Evolutionary conservation across 345 rosid genomes (phyloP).

Genomic region (Raphanus raphanistrum): DNA sequence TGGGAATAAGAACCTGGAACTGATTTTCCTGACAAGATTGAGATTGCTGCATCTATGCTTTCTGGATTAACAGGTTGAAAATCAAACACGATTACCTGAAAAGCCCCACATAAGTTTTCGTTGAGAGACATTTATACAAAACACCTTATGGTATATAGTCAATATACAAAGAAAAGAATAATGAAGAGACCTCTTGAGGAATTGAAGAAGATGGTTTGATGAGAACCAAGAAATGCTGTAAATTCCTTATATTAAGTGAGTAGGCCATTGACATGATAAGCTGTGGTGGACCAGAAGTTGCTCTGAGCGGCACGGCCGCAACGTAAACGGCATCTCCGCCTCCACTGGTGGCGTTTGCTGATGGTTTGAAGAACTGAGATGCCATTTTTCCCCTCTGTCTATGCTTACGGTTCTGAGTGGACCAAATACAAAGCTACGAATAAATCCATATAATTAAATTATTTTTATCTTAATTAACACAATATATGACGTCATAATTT

Average conservation of each 20-base stretch:
- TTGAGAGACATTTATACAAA: neutral
- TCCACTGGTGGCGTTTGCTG: conserved; percentile 22
- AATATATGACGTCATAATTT: conserved; percentile 16
- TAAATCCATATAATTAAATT: neutral
- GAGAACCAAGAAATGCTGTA: conserved; percentile 65
- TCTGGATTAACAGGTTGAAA: conserved; percentile 38
- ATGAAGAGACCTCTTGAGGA: conserved; percentile 18
- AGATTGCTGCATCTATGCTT: conserved; percentile 34
- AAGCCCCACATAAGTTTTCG: neutral
- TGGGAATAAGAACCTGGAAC: conserved; percentile 37
- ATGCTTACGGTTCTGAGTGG: neutral
- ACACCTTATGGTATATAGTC: neutral
- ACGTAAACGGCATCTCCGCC: conserved; percentile 59
- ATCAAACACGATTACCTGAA: conserved; percentile 38
- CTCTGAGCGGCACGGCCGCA: conserved; percentile 60
- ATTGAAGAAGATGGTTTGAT: conserved; percentile 37
- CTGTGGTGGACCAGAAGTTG: conserved; percentile 59
- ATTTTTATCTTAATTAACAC: neutral
- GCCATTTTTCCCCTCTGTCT: conserved; percentile 28
- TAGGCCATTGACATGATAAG: conserved; percentile 56
- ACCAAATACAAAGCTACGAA: conserved; percentile 10
- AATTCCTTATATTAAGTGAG: conserved; percentile 52
- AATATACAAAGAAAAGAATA: neutral
- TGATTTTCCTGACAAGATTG: conserved; percentile 28
- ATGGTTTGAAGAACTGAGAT: conserved; percentile 27